Evolutionary conservation across 805 yeast species (phyloP), one percentile per base, ranked within the genome.

Genomic region (Ogataea trehaloabstinens): DNA sequence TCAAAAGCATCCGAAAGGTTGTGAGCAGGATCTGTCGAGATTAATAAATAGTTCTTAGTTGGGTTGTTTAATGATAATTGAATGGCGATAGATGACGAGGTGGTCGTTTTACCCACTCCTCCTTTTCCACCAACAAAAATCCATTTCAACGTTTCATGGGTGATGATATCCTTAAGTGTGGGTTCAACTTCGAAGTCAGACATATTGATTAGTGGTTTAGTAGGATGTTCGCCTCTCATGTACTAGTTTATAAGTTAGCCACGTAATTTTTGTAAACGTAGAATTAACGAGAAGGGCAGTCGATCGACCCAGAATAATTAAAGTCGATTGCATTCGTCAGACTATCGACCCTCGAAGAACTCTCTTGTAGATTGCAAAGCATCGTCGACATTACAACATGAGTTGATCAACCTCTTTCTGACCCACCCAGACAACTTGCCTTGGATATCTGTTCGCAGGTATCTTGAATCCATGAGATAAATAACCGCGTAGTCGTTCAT

Each of bases 111-210:
- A 56, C 99, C 99, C 20, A 93, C 99, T 66, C 99, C 99, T 63
- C 99, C 99, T 71, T 93, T 93, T 52, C 99, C 99, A 50, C 99
- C 99, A 31, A 91, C 98, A 57, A 93, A 93, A 47, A 93, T 83
- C 99, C 99, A 93, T 58, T 85, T 86, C 58, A 93, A 76, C 10
- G 84, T 64, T 19, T 83, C 86, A 45, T 76, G 80, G 20, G 66
- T 49, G 37, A 85, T 68, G 38, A 85, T 67, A 13, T 85, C 80
- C 51, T 78, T 77, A 48, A 85, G 71, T 29, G 83, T 80, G 46
- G 91, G 88, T 49, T 83, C 91, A 25, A 80, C 74, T 46, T 74
- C 76, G 42, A 80, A 72, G 46, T 81, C 86, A 30, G 54, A 37
- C 63, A 58, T 60, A 15, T 16, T 35, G 13, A 10, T 4, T n/a